A percentile compares a stretch with the other conserved stretches of the same genome.
Evolutionary conservation across 164 flowering plant genomes (phyloP).

Genomic region (Magnolia changhungtana): DNA sequence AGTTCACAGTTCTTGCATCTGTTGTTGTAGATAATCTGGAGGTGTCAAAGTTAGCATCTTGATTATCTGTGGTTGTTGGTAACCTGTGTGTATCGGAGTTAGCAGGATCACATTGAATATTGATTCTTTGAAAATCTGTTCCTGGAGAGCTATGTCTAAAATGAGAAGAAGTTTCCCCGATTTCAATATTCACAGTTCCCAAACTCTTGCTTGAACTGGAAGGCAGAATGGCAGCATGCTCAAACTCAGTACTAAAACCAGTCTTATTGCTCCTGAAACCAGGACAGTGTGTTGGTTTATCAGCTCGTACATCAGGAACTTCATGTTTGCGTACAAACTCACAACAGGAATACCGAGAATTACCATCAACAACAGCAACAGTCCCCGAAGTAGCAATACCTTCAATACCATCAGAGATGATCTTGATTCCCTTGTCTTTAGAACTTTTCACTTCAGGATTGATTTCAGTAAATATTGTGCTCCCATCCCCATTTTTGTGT

Average conservation of each 20-base stretch:
- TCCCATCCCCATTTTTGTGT: slow-evolving; percentile 6
- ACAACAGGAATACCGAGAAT: no score
- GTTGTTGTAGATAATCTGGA: slow-evolving; percentile 1
- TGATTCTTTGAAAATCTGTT: slow-evolving; percentile 1
- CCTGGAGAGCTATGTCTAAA: slow-evolving; percentile 3
- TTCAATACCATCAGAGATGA: background rate
- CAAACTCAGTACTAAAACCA: background rate
- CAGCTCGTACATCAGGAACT: background rate
- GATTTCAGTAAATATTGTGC: background rate
- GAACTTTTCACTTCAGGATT: background rate
- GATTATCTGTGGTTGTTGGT: slow-evolving; percentile 7
- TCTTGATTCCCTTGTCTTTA: slow-evolving; percentile 4
- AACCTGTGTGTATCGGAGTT: background rate
- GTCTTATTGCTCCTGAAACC: slow-evolving; percentile 10
- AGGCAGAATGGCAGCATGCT: background rate
- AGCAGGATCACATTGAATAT: background rate
- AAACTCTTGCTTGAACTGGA: slow-evolving; percentile 13
- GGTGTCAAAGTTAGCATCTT: slow-evolving; percentile 1
- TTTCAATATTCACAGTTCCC: slow-evolving; percentile 2
- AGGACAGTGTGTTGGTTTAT: slow-evolving; percentile 1
- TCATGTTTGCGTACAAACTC: background rate
- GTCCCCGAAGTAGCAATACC: background rate
- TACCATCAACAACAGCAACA: background rate
- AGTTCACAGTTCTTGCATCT: slow-evolving; percentile 3
- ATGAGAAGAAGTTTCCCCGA: slow-evolving; percentile 8